Evolutionary conservation across 176 grass and related monocot genomes (phyloP), one percentile per base, ranked within the genome.

Genomic region (Luzula sylvatica): DNA sequence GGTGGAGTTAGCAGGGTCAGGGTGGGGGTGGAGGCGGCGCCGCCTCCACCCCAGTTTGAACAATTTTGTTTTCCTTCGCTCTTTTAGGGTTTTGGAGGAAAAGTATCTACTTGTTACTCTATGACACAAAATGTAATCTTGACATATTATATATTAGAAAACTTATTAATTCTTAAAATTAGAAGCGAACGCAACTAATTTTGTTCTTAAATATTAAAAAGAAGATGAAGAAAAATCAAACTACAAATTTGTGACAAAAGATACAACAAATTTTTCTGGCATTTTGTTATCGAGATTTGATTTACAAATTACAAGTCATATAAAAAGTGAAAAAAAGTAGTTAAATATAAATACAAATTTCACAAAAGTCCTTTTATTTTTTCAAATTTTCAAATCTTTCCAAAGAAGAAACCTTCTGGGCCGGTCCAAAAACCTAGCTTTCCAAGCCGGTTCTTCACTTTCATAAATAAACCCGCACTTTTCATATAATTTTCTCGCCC

Each of bases 391-490:
- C 68, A 89, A 67, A 82, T 89, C 78, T 17, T 79, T 61, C 85
- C 92, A 86, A 63, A 96, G 92, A 38, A 96, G 74, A 65, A 82
- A 77, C 72, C 92, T 71, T 46, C 81, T 69, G 20, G 85, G 74
- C 23, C 92, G 78, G 17, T 81, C 80, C 8, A 96, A 66, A 82
- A 82, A 86, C 47, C 77, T 89, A 61, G 78, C 92, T 54, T 64
- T 79, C 92, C 82, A 85, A 44, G 85, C 67, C 20, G 81, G 85
- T 56, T 96, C 92, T 63, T 96, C 81, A 8, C 73, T 82, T 79
- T 96, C 92, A 23, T 86, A 89, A 55, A 82, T 68, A 80, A 96
- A 96, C 40, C 85, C 92, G 61, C 81, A 76, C 67, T 96, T 96
- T 59, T 61, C 26, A 45, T 96, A 96, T 23, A 96, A 59, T 35